Conservation (phyloP, 2,329 filamentous ascomycete genomes). For the Nemania sp. region DNA sequence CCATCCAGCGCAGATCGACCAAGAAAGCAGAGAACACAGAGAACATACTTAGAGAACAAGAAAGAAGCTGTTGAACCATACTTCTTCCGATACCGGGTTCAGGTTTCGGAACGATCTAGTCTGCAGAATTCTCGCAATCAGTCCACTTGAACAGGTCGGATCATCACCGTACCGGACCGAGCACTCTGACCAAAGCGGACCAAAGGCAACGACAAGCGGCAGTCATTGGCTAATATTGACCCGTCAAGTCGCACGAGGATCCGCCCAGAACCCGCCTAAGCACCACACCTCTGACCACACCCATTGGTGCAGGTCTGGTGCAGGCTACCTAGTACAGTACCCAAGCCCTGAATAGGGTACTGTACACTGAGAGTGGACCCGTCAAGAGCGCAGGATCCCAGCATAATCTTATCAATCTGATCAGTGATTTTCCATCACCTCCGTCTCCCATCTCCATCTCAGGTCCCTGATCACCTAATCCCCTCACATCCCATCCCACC, state of each 20-base stretch:
- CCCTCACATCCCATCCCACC: constrained; percentile 26
- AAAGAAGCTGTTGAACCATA: background rate
- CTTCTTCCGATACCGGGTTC: background rate
- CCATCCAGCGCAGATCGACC: background rate
- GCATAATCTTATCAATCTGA: constrained; percentile 56
- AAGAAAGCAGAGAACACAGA: background rate
- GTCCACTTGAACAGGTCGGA: constrained; percentile 6
- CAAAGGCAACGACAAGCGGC: background rate
- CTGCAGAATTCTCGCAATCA: constrained; percentile 21
- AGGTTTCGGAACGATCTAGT: background rate
- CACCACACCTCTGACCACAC: too few relatives aligned
- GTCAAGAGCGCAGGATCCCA: constrained; percentile 25
- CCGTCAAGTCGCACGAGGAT: constrained; percentile 13
- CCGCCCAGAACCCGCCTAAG: background rate
- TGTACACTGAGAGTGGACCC: background rate
- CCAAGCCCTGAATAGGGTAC: too few relatives aligned
- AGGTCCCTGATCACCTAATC: constrained; percentile 31
- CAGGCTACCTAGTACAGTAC: background rate
- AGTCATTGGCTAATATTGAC: constrained; percentile 18
- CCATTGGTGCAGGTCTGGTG: constrained; percentile 3
- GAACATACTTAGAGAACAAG: background rate
- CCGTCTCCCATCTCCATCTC: constrained; percentile 23
- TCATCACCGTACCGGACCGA: constrained; percentile 23
- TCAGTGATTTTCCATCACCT: constrained; percentile 50
- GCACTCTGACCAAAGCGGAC: constrained; percentile 10